phyloP scores from a whole-genome alignment of 768 basidiomycete species.

The Rhizopogon roseolus region DNA sequence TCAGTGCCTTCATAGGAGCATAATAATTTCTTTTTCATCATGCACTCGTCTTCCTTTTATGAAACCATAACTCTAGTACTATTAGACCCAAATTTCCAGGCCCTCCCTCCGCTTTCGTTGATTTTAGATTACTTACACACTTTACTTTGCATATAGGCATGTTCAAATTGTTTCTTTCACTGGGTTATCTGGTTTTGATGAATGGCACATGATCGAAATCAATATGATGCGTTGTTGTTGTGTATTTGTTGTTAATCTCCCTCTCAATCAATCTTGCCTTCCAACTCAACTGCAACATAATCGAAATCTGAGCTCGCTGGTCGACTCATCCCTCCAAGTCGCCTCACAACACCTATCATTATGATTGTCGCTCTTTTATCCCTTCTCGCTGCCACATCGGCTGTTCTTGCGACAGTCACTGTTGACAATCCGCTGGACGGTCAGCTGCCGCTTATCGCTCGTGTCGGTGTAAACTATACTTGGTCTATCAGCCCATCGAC shows the following conservation, averaged over 20 bases:
- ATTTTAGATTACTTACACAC: conserved; percentile 14
- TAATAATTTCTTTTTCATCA: conserved; percentile 15
- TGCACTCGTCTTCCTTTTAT: not conserved
- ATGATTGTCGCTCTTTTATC: conserved; percentile 62
- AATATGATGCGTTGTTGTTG: conserved; percentile 15
- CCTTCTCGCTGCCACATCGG: conserved; percentile 35
- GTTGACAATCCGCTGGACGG: conserved; percentile 58
- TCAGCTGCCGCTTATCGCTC: conserved; percentile 79
- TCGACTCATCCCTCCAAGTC: conserved; percentile 40
- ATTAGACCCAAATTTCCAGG: conserved; percentile 1
- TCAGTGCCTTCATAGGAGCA: conserved; percentile 44
- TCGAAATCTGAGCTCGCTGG: conserved; percentile 49
- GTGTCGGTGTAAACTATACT: conserved; percentile 54
- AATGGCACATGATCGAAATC: conserved; percentile 22
- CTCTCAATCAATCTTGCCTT: conserved; percentile 3
- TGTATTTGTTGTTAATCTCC: conserved; percentile 7
- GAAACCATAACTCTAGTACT: not conserved
- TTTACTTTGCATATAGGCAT: conserved; percentile 8
- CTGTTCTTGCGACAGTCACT: conserved; percentile 39
- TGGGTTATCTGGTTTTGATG: conserved; percentile 8
- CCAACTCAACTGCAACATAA: not conserved
- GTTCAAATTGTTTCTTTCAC: conserved; percentile 1
- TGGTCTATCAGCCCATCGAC: conserved; percentile 69
- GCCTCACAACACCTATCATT: conserved; percentile 49
- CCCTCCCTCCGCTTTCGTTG: conserved; percentile 2